Percentiles rank a stretch among this genome's conserved stretches.
Evolutionary conservation across 2,329 filamentous ascomycete genomes (phyloP).

Genomic region (Penicillium fuscoglaucum): DNA sequence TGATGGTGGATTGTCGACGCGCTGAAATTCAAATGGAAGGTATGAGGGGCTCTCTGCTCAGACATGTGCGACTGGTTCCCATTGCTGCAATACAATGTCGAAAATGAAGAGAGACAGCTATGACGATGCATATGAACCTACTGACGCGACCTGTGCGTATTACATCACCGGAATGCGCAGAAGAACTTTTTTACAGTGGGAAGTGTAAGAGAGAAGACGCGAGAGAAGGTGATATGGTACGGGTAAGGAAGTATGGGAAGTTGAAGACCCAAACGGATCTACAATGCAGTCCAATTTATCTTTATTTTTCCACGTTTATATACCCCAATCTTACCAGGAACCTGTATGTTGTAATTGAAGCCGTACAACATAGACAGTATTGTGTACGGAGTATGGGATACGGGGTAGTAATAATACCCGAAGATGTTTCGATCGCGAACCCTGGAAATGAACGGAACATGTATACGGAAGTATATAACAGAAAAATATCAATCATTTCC

Average conservation of each 20-base stretch:
- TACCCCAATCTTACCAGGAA: constrained; percentile 27
- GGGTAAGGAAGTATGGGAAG: not conserved
- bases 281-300: not conserved
- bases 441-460: constrained; percentile 4
- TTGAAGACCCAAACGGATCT: not conserved
- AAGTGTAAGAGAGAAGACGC: not conserved
- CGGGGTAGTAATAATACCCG: constrained; percentile 20
- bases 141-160: constrained; percentile 5
- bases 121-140: not conserved
- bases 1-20: not conserved
- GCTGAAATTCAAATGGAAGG: not conserved
- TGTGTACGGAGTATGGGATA: constrained; percentile 21
- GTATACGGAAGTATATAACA: not conserved
- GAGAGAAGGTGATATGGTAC: not conserved
- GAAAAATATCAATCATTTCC: not conserved
- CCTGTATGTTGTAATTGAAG: constrained; percentile 13
- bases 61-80: not conserved
- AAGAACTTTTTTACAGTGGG: constrained; percentile 1
- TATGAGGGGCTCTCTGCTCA: not conserved
- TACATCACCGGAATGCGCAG: constrained; percentile 1
- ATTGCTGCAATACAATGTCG: not conserved
- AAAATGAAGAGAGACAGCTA: not conserved
- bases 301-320: constrained; percentile 2
- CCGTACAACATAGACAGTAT: constrained; percentile 16
- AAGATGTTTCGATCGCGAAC: constrained; percentile 7